These are phyloP conservation scores for Galerina marginata DNA, from an alignment of 768 basidiomycete species.

Conservation along the genomic window DNA sequence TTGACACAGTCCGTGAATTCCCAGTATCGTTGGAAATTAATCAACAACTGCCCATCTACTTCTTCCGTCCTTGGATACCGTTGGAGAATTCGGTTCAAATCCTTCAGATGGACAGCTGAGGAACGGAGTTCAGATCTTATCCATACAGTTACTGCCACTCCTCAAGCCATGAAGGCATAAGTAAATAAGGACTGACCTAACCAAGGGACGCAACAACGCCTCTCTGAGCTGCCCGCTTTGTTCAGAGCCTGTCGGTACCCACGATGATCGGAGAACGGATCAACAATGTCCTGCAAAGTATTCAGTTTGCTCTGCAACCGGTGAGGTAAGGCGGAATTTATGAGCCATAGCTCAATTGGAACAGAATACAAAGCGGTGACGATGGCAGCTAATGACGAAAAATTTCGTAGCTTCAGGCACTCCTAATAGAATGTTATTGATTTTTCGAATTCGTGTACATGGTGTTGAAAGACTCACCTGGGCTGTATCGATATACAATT, in stretches of 20 bases:
- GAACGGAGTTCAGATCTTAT: conserved; percentile 15
- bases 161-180: neutral
- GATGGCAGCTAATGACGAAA: conserved; percentile 47
- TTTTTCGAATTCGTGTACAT: too few relatives aligned
- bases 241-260: conserved; percentile 41
- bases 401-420: conserved; percentile 31
- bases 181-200: conserved; percentile 35
- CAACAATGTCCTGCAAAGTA: conserved; percentile 38
- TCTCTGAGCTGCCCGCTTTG: conserved; percentile 23
- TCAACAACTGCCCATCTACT: conserved; percentile 36
- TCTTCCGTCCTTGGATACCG: conserved; percentile 31
- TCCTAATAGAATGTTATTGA: too few relatives aligned
- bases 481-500: too few relatives aligned
- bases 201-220: conserved; percentile 43
- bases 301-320: conserved; percentile 33
- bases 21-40: conserved; percentile 48
- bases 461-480: too few relatives aligned
- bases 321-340: conserved; percentile 36
- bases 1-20: conserved; percentile 42
- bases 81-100: conserved; percentile 36
- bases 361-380: conserved; percentile 45
- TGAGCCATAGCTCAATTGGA: conserved; percentile 40
- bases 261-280: conserved; percentile 38
- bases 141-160: neutral
- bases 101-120: conserved; percentile 43